Base-by-base conservation (phyloP, 306 rosid species). In the Dalbergia cochinchinensis region DNA sequence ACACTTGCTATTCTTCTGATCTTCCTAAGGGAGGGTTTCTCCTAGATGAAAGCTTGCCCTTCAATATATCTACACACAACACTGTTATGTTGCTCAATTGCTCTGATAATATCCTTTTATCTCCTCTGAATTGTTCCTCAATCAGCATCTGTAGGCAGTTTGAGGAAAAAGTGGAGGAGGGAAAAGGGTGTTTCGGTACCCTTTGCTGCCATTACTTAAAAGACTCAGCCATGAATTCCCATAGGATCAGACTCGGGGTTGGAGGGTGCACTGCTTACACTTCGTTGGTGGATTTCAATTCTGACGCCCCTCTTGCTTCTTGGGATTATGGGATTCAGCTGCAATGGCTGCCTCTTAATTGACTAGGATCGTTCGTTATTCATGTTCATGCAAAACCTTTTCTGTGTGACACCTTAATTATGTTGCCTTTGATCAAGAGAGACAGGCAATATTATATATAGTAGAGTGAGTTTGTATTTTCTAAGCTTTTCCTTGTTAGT, bases 281-380 rank as follows among this genome's bases (percentile, higher is more conserved):
- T 63, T 86, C 80, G 8, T 80, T 92, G 76, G 97, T 94, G 13
- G 79, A 85, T 85, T 83, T 85, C 31, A 80, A 75, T 41, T 77
- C 86, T 57, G 79, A 67, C 50, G 90, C 85, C 31, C 73, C 94
- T 58, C 34, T 88, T 77, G 78, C 87, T 19, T 73, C 88, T 20
- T 94, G 98, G 98, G 88, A 70, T 44, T 94, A 88, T 87, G 98
- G 97, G 79, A 80, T 94, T 86, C 97, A 91, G 89, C 71, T 94
- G 15, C 98, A 94, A 60, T 91, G 97, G 97, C 5, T 83, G 55
- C 83, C 93, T 35, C 87, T 93, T 53, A 81, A 80, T 47, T 87
- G 78, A 79, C 9, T 5, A 73, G 5, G 14, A 47, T 22, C 15
- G 7, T 37, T 22, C 15, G 7, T 37, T 33, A 50, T 65, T 59